Evolutionary conservation across 208 protist species (phyloP).

Genomic region (Balamuthia mandrillaris): DNA sequence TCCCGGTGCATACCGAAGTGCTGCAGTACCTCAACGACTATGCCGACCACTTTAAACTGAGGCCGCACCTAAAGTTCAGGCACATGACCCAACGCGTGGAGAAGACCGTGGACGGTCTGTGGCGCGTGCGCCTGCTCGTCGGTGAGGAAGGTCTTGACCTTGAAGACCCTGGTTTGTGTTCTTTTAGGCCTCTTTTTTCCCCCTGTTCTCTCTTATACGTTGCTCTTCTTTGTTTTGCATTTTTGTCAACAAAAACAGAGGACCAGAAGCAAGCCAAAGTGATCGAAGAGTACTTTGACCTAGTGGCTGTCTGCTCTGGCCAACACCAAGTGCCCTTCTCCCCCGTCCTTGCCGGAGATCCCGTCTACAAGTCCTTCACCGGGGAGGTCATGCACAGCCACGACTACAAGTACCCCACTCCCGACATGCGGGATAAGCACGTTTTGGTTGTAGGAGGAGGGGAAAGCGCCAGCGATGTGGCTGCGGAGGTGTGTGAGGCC

Average conservation of each 20-base stretch:
- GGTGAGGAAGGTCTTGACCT: no score
- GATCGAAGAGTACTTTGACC: slow-evolving; percentile 21
- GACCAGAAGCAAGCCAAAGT: no score
- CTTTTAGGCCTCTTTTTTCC: no score
- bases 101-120: slow-evolving; percentile 22
- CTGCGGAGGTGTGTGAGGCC: slow-evolving; percentile 17
- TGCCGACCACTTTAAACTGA: slow-evolving; percentile 6
- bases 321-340: slow-evolving; percentile 33
- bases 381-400: slow-evolving; percentile 27
- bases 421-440: slow-evolving; percentile 8
- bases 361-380: no score
- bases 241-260: no score
- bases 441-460: slow-evolving; percentile 20
- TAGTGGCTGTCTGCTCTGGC: slow-evolving; percentile 23
- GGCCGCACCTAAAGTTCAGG: slow-evolving; percentile 7
- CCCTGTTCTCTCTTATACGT: no score
- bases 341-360: no score
- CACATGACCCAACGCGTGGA: not conserved
- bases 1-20: slow-evolving; percentile 20
- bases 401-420: slow-evolving; percentile 11
- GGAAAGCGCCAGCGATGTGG: slow-evolving; percentile 29
- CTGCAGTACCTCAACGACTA: slow-evolving; percentile 22
- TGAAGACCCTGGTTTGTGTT: no score
- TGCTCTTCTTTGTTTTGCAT: no score
- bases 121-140: no score